Percentiles rank a stretch among this genome's conserved stretches.
Conservation (phyloP, 2,329 filamentous ascomycete species). For the Fulvia fulva region DNA sequence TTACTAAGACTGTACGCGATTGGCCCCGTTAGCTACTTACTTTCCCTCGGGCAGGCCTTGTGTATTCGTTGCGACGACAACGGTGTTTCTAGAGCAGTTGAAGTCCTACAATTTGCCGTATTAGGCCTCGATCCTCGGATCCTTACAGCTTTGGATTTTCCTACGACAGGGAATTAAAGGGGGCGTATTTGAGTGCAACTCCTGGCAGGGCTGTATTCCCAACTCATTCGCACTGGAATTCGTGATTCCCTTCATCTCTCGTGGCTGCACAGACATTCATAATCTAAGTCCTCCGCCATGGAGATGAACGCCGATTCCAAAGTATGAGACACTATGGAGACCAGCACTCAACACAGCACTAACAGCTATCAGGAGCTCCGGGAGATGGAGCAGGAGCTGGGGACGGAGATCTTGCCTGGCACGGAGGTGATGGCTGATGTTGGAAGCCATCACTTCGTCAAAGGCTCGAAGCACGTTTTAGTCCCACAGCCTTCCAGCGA, state of each 20-base stretch:
- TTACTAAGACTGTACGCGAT: too few relatives aligned
- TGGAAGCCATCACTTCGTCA: conserved; percentile 61
- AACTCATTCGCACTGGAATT: not conserved
- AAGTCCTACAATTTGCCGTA: too few relatives aligned
- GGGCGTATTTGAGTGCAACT: not conserved
- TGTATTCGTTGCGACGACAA: too few relatives aligned
- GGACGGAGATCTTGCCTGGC: conserved; percentile 53
- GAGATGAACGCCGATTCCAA: conserved; percentile 21
- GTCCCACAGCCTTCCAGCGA: conserved; percentile 50
- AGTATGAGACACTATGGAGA: conserved; percentile 2
- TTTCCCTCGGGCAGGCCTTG: too few relatives aligned
- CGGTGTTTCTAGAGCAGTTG: too few relatives aligned
- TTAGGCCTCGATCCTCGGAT: too few relatives aligned
- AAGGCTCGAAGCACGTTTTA: conserved; percentile 46
- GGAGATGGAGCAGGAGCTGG: conserved; percentile 50
- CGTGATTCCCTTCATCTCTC: conserved; percentile 1
- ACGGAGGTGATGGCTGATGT: conserved; percentile 61
- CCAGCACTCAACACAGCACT: conserved; percentile 13
- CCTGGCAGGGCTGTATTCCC: not conserved
- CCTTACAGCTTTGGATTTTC: too few relatives aligned
- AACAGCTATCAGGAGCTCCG: conserved; percentile 37
- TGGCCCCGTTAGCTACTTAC: too few relatives aligned
- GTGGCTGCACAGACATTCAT: not conserved
- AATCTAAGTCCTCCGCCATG: conserved; percentile 4
- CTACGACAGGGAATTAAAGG: too few relatives aligned